Evolutionary conservation across 805 yeast species (phyloP).

Genomic region (Wickerhamiella spandovensis): DNA sequence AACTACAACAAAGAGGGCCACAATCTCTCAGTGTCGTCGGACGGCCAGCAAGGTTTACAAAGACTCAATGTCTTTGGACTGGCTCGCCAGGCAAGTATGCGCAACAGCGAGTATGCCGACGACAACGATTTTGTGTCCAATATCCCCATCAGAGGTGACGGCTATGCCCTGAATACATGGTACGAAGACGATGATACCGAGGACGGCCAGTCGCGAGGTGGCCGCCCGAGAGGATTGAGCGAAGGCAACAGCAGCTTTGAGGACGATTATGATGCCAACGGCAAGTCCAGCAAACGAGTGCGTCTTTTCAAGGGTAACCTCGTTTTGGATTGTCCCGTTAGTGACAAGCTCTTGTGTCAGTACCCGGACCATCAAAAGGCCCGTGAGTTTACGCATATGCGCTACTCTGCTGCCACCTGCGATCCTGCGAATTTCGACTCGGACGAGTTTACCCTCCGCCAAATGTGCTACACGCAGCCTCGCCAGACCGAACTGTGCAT

Average conservation of each 20-base stretch:
- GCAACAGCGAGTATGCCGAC: conserved; percentile 15
- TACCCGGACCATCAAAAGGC: conserved; percentile 36
- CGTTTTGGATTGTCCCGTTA: conserved; percentile 79
- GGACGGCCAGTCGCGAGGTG: conserved; percentile 6
- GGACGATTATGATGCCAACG: conserved; percentile 7
- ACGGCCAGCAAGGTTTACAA: neutral
- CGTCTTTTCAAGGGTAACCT: conserved; percentile 60
- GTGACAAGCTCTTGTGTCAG: conserved; percentile 47
- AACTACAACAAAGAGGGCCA: neutral
- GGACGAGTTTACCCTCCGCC: conserved; percentile 68
- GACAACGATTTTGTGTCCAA: conserved; percentile 23
- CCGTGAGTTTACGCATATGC: conserved; percentile 71
- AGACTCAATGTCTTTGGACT: neutral
- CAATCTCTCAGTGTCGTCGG: neutral
- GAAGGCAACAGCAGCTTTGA: conserved; percentile 5
- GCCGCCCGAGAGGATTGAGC: conserved; percentile 4
- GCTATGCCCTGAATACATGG: conserved; percentile 26
- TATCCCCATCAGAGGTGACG: conserved; percentile 27
- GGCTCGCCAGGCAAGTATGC: neutral
- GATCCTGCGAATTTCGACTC: conserved; percentile 60
- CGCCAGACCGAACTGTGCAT: conserved; percentile 76
- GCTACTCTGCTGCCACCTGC: conserved; percentile 90
- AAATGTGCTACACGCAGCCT: conserved; percentile 60
- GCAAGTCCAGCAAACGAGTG: conserved; percentile 32
- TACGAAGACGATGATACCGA: conserved; percentile 10